phyloP scores from a whole-genome alignment of 2,329 filamentous ascomycete genomes.

The Phialemonium atrogriseum region DNA sequence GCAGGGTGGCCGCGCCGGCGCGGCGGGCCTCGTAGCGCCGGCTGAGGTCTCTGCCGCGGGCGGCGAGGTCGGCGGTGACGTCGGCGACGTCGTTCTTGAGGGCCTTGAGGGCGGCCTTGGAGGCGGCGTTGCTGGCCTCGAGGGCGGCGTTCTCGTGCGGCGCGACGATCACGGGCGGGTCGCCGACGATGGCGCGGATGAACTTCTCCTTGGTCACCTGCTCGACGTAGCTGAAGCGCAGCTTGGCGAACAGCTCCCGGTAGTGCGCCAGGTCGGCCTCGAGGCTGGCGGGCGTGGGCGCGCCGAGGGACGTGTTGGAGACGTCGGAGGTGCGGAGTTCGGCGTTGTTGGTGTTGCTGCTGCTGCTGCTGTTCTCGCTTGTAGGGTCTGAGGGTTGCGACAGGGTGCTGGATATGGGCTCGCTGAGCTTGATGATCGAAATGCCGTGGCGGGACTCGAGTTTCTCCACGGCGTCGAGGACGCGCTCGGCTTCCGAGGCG shows the following conservation, averaged over 20 bases:
- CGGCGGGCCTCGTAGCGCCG: slow-evolving; percentile 42
- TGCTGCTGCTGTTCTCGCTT: slow-evolving; percentile 22
- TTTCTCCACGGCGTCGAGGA: slow-evolving; percentile 41
- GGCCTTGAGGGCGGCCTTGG: slow-evolving; percentile 69
- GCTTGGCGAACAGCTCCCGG: slow-evolving; percentile 89
- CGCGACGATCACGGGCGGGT: slow-evolving; percentile 78
- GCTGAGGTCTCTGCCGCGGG: slow-evolving; percentile 49
- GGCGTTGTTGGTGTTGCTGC: slow-evolving; percentile 23
- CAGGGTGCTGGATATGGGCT: slow-evolving; percentile 56
- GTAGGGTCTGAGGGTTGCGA: no score
- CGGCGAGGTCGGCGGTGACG: slow-evolving; percentile 66
- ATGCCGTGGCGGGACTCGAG: slow-evolving; percentile 54
- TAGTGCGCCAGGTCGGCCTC: slow-evolving; percentile 84
- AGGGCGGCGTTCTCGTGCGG: slow-evolving; percentile 73
- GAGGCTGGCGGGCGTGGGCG: slow-evolving; percentile 65
- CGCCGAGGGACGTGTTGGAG: slow-evolving; percentile 56
- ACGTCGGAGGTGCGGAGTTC: slow-evolving; percentile 60
- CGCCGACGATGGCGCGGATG: slow-evolving; percentile 82
- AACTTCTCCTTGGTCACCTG: slow-evolving; percentile 99
- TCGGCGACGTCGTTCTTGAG: slow-evolving; percentile 72
- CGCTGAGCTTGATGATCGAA: slow-evolving; percentile 68
- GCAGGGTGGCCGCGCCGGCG: slow-evolving; percentile 38
- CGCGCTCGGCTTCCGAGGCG: slow-evolving; percentile 33
- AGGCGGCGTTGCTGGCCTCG: slow-evolving; percentile 57
- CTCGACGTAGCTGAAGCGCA: slow-evolving; percentile 95